Evolutionary conservation across 2,329 filamentous ascomycete genomes (phyloP).

Genomic region (Macrophomina phaseolina): DNA sequence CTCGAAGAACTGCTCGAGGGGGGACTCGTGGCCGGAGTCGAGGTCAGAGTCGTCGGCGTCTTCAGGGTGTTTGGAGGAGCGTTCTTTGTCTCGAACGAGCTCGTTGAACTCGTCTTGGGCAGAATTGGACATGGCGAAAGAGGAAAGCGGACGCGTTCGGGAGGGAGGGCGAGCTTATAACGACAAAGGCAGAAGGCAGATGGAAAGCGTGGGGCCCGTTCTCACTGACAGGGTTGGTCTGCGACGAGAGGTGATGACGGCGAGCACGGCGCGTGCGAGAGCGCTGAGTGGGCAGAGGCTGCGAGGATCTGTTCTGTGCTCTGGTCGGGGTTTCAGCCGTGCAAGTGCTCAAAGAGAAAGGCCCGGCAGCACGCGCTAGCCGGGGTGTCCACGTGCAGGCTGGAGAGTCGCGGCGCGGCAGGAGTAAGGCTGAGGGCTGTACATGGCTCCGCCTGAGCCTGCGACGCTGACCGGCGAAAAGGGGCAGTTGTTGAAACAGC

Average conservation of each 20-base stretch:
- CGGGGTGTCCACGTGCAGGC: slow-evolving; percentile 21
- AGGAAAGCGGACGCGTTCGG: slow-evolving; percentile 22
- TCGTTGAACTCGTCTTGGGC: slow-evolving; percentile 60
- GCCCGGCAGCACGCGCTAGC: slow-evolving; percentile 19
- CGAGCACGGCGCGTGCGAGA: slow-evolving; percentile 21
- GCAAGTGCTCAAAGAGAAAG: slow-evolving; percentile 16
- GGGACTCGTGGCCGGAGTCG: slow-evolving; percentile 54
- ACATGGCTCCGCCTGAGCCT: slow-evolving; percentile 16
- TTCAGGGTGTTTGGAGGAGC: slow-evolving; percentile 53
- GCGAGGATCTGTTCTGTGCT: slow-evolving; percentile 27
- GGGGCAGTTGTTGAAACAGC: slow-evolving; percentile 19
- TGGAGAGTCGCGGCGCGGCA: neutral
- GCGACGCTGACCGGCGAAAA: slow-evolving; percentile 23
- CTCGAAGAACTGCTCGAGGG: slow-evolving; percentile 61
- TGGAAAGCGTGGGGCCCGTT: slow-evolving; percentile 20
- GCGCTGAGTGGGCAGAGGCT: slow-evolving; percentile 19
- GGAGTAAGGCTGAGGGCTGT: slow-evolving; percentile 22
- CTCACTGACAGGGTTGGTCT: slow-evolving; percentile 19
- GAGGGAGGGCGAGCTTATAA: slow-evolving; percentile 26
- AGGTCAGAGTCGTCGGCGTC: slow-evolving; percentile 60
- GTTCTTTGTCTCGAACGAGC: slow-evolving; percentile 55
- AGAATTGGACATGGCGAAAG: slow-evolving; percentile 38
- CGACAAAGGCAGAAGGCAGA: slow-evolving; percentile 14
- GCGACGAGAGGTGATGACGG: slow-evolving; percentile 16
- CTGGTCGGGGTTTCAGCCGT: slow-evolving; percentile 22